Conservation (phyloP, 2,329 filamentous ascomycete species). For the Tolypocladium endophyticum region DNA sequence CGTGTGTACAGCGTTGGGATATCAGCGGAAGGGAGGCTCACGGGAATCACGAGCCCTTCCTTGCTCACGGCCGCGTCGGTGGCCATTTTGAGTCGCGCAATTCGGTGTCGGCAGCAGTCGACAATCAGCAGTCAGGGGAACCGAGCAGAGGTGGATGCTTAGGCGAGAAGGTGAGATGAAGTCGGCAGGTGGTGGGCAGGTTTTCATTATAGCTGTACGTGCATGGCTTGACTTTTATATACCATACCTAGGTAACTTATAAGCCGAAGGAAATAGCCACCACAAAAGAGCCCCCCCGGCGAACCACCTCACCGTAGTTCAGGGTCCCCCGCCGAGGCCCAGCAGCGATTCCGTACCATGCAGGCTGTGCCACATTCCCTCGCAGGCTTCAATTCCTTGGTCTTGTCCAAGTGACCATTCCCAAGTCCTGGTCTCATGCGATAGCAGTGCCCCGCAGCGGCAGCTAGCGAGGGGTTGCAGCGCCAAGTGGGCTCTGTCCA, state of each 20-base stretch:
- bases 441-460: neutral
- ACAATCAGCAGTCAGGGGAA: neutral
- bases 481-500: neutral
- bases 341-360: neutral
- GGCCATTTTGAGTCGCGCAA: conserved; percentile 10
- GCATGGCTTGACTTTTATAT: neutral
- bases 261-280: neutral
- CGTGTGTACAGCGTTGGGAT: neutral
- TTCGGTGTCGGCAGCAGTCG: neutral
- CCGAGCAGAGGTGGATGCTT: neutral
- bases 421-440: neutral
- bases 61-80: conserved; percentile 35
- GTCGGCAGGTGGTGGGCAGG: neutral
- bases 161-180: neutral
- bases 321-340: neutral
- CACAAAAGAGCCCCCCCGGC: neutral
- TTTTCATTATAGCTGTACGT: neutral
- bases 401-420: neutral
- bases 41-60: conserved; percentile 44
- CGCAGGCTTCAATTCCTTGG: neutral
- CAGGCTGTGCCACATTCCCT: neutral
- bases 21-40: conserved; percentile 16
- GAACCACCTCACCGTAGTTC: neutral
- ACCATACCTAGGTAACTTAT: no score
- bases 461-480: neutral